Evolutionary conservation across 768 basidiomycete species (phyloP).

Genomic region (Xerocomellus dryophilus): DNA sequence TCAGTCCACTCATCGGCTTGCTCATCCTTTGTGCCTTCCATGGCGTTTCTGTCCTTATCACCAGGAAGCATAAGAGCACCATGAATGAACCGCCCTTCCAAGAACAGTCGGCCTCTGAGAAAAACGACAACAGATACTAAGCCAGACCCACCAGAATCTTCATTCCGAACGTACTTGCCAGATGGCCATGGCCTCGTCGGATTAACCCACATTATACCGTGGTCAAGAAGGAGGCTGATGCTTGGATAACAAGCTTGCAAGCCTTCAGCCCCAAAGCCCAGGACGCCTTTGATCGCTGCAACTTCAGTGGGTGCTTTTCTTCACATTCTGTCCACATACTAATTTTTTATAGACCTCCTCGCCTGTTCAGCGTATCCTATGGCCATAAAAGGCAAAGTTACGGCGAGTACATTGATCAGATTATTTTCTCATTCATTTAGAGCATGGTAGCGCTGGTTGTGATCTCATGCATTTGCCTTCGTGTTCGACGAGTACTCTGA

Average conservation of each 20-base stretch:
- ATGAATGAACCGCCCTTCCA: neutral
- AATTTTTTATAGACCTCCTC: slow-evolving; percentile 10
- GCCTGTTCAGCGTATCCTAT: slow-evolving; percentile 3
- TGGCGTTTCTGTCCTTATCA: neutral
- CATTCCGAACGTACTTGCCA: slow-evolving; percentile 10
- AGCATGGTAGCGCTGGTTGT: slow-evolving; percentile 36
- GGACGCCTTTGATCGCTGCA: slow-evolving; percentile 9
- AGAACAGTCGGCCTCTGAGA: too few species aligned
- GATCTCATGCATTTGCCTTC: slow-evolving; percentile 52
- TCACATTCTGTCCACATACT: neutral
- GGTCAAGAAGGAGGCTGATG: slow-evolving; percentile 2
- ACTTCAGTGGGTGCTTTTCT: slow-evolving; percentile 3
- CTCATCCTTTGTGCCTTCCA: too few species aligned
- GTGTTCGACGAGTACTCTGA: slow-evolving; percentile 53
- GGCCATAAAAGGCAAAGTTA: slow-evolving; percentile 8
- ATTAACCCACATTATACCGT: neutral
- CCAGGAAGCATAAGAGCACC: too few species aligned
- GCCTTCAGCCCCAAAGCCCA: slow-evolving; percentile 13
- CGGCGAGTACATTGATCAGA: neutral
- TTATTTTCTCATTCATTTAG: slow-evolving; percentile 1
- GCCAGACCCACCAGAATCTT: neutral
- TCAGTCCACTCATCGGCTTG: too few species aligned
- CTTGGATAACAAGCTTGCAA: slow-evolving; percentile 9
- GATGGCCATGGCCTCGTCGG: slow-evolving; percentile 12
- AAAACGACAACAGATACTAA: too few species aligned